These are phyloP conservation scores for Penicillium daleae DNA, from an alignment of 495 filamentous ascomycete species.

Conservation along the genomic window DNA sequence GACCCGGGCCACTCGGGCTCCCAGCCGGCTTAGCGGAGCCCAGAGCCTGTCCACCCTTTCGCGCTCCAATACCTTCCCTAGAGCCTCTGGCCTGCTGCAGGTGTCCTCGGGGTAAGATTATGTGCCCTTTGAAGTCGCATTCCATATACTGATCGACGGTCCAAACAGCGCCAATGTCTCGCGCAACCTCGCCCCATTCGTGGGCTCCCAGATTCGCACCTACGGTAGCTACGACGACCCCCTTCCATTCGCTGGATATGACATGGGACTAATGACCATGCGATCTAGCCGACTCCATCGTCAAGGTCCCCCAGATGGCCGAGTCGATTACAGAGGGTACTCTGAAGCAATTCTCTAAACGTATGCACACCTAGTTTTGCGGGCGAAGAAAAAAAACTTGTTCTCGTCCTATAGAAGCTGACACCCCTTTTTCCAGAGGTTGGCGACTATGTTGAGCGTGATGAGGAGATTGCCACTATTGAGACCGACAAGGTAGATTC, in stretches of 20 bases:
- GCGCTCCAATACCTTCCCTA: conserved; percentile 25
- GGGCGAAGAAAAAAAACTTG: background rate
- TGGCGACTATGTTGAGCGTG: conserved; percentile 91
- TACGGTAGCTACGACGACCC: conserved; percentile 35
- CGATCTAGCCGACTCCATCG: conserved; percentile 68
- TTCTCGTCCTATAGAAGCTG: conserved; percentile 20
- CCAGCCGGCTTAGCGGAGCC: conserved; percentile 29
- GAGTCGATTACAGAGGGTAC: conserved; percentile 99
- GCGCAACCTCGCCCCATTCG: conserved; percentile 35
- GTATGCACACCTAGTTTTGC: conserved; percentile 37
- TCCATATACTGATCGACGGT: background rate
- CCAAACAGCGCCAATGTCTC: conserved; percentile 34
- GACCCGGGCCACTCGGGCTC: conserved; percentile 33
- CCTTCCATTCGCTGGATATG: background rate
- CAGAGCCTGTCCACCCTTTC: conserved; percentile 33
- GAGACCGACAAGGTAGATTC: conserved; percentile 95
- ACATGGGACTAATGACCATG: conserved; percentile 17
- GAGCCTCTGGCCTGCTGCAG: conserved; percentile 36
- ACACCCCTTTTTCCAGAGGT: conserved; percentile 58
- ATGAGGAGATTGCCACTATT: conserved; percentile 98
- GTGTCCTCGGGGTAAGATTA: conserved; percentile 35
- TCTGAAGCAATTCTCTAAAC: conserved; percentile 92
- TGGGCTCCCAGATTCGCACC: conserved; percentile 42
- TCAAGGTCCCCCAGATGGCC: conserved; percentile 98
- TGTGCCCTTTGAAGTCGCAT: background rate